phyloP scores from a whole-genome alignment of 23 red algal species.

The Rhodosorus marinus region DNA sequence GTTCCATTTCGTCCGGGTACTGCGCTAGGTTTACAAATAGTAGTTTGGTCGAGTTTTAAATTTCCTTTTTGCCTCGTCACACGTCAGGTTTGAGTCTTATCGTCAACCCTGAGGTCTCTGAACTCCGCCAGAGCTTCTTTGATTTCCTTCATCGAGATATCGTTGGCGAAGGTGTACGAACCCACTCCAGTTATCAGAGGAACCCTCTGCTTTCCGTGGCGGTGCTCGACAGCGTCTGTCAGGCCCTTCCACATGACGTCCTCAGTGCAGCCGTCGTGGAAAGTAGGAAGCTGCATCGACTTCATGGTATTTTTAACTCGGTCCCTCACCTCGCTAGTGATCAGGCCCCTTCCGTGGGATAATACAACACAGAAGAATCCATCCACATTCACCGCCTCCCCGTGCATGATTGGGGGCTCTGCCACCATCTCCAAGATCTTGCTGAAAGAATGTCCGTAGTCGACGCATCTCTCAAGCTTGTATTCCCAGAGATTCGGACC shows the following conservation, averaged over 20 bases:
- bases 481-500: conserved; percentile 93
- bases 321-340: conserved; percentile 21
- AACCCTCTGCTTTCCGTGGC: conserved; percentile 62
- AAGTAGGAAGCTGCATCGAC: conserved; percentile 32
- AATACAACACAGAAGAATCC: conserved; percentile 92
- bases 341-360: conserved; percentile 35
- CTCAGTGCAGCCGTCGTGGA: conserved; percentile 24
- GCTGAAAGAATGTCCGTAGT: conserved; percentile 95
- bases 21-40: no score
- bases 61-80: no score
- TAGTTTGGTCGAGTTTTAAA: no score
- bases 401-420: conserved; percentile 57
- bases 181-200: conserved; percentile 73
- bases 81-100: no score
- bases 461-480: conserved; percentile 73
- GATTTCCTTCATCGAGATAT: conserved; percentile 38
- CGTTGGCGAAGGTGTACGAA: conserved; percentile 43
- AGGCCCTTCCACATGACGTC: conserved; percentile 42
- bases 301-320: conserved; percentile 62
- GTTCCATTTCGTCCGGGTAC: no score
- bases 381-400: conserved; percentile 94
- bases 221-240: conserved; percentile 69
- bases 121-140: conserved; percentile 10
- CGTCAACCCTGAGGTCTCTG: no score
- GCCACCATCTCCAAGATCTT: conserved; percentile 84